Conservation (phyloP, 2,329 filamentous ascomycete genomes). For the Sordariomycetes sp. region DNA sequence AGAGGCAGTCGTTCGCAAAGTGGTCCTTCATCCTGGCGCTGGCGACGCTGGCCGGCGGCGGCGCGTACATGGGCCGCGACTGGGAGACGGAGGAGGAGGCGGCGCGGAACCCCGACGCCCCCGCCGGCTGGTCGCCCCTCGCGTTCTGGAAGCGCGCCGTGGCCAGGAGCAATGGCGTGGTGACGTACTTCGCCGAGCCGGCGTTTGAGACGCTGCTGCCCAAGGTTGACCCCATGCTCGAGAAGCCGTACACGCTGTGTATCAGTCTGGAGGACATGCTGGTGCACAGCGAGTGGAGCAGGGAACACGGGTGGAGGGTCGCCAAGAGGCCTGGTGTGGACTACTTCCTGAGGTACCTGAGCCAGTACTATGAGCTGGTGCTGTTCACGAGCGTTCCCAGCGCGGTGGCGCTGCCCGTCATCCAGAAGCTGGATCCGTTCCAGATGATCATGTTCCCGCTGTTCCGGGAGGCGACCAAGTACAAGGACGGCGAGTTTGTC, state of each 20-base stretch:
- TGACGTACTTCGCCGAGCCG: conserved; percentile 92
- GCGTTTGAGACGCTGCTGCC: conserved; percentile 88
- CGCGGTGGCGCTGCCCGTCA: conserved; percentile 71
- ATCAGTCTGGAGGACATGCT: conserved; percentile 88
- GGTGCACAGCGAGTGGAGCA: conserved; percentile 86
- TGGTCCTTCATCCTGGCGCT: conserved; percentile 55
- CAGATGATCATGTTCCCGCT: conserved; percentile 91
- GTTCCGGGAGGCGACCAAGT: conserved; percentile 93
- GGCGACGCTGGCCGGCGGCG: conserved; percentile 38
- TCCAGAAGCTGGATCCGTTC: conserved; percentile 90
- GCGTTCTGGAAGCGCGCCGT: conserved; percentile 72
- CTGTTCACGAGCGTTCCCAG: conserved; percentile 86
- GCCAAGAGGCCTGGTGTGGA: conserved; percentile 92
- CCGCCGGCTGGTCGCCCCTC: conserved; percentile 63
- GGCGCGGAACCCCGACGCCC: conserved; percentile 52
- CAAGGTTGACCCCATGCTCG: conserved; percentile 63
- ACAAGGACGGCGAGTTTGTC: conserved; percentile 89
- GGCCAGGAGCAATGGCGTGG: conserved; percentile 60
- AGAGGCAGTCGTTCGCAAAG: conserved; percentile 63
- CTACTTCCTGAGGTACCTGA: conserved; percentile 93
- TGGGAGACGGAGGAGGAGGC: conserved; percentile 77
- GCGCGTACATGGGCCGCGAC: conserved; percentile 71
- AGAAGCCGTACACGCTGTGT: conserved; percentile 83
- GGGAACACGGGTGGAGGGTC: conserved; percentile 88
- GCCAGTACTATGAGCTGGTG: conserved; percentile 95